Percentiles rank a stretch among this genome's conserved stretches.
Evolutionary conservation across 2,329 filamentous ascomycete genomes (phyloP).

Genomic region (Allantophomopsis lycopodina): DNA sequence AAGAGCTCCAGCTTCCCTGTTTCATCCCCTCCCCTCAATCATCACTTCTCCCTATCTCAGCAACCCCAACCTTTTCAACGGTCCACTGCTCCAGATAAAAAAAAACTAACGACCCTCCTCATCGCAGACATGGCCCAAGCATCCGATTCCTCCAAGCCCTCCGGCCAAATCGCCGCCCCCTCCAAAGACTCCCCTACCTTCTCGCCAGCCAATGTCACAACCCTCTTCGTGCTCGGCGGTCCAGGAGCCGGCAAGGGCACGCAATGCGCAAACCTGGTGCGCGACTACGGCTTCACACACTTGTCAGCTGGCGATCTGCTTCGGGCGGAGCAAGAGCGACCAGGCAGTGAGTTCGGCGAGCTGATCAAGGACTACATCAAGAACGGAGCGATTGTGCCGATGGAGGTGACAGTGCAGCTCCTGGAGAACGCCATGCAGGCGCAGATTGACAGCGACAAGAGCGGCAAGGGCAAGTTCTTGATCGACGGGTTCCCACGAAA

Average conservation of each 20-base stretch:
- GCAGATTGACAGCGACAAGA: conserved; percentile 37
- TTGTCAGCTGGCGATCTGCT: conserved; percentile 88
- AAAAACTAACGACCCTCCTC: conserved; percentile 3
- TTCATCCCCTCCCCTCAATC: not conserved
- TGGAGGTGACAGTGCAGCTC: conserved; percentile 91
- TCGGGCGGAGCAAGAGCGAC: conserved; percentile 81
- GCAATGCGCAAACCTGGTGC: conserved; percentile 79
- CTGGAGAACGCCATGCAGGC: conserved; percentile 87
- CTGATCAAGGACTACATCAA: conserved; percentile 91
- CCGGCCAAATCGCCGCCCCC: conserved; percentile 26
- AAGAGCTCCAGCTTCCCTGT: too few species aligned
- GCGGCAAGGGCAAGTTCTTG: conserved; percentile 55
- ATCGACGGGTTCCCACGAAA: conserved; percentile 85
- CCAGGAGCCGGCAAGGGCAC: conserved; percentile 95
- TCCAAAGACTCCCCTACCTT: conserved; percentile 54
- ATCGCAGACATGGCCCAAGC: conserved; percentile 24
- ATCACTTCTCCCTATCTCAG: not conserved
- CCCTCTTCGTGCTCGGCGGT: conserved; percentile 91
- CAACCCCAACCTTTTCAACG: conserved; percentile 1
- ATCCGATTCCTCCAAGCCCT: conserved; percentile 2
- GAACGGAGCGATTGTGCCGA: conserved; percentile 92
- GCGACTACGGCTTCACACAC: conserved; percentile 82
- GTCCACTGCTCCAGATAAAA: conserved; percentile 1
- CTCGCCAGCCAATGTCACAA: conserved; percentile 64
- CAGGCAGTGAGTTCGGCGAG: conserved; percentile 77